Conservation (phyloP, 1,139 yeast genomes). For the Neolecta irregularis region DNA sequence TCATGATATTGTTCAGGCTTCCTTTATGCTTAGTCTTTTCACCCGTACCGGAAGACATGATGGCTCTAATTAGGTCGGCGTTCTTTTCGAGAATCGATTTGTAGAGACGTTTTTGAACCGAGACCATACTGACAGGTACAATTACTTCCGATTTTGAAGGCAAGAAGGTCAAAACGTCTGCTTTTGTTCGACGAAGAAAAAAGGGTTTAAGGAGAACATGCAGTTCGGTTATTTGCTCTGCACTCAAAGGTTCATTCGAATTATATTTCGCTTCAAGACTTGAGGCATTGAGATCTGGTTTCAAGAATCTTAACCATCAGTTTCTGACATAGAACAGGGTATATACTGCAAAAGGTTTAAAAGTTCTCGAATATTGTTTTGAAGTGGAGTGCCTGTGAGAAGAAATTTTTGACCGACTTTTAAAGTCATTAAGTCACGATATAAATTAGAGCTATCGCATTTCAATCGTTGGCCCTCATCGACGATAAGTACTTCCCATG, state of each 20-base stretch:
- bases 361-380: slow-evolving; percentile 71
- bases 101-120: slow-evolving; percentile 16
- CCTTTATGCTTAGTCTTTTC: slow-evolving; percentile 1
- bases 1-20: slow-evolving; percentile 13
- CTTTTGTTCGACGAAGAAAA: slow-evolving; percentile 16
- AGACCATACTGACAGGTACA: slow-evolving; percentile 16
- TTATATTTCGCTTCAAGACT: slow-evolving; percentile 7
- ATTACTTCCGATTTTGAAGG: slow-evolving; percentile 17
- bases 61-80: slow-evolving; percentile 15
- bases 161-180: slow-evolving; percentile 14
- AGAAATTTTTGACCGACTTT: slow-evolving; percentile 64
- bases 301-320: no score
- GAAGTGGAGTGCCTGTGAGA: slow-evolving; percentile 78
- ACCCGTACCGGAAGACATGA: slow-evolving; percentile 9
- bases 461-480: slow-evolving; percentile 88
- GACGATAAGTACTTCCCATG: slow-evolving; percentile 75
- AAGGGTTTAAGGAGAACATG: slow-evolving; percentile 15
- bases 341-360: slow-evolving; percentile 16
- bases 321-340: no score
- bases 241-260: slow-evolving; percentile 3
- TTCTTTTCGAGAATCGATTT: slow-evolving; percentile 15
- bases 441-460: slow-evolving; percentile 58
- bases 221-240: slow-evolving; percentile 13
- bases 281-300: slow-evolving; percentile 14
- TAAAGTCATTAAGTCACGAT: slow-evolving; percentile 56